Base-by-base conservation (phyloP, 2,329 filamentous ascomycete genomes). In the Didymella keratinophila region DNA sequence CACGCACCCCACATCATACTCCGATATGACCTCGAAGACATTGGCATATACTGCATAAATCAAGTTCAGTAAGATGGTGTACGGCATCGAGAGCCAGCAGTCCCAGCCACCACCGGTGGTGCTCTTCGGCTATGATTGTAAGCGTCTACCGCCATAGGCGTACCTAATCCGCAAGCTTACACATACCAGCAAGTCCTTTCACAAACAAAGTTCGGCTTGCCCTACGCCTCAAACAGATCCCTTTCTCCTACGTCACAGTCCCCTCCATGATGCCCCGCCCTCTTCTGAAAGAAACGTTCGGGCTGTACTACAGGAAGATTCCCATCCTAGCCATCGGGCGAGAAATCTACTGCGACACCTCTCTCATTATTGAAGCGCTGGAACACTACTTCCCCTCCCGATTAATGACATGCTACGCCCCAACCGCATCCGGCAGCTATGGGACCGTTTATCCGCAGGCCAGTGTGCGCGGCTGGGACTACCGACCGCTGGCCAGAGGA, bases 261-360 rank as follows among this genome's bases (percentile, higher is more conserved):
- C 76, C 76, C 1, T 74, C 71, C 9, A 79, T 79, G 75, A 74
- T 79, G 66, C 77, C 78, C 1, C 67, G 78, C 2, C 75, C 78
- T 1, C 43, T 76, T 27, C 63, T 79, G 1, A 66, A 65, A 23
- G 61, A 72, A 18, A 73, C 72, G 12, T 78, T 80, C 60, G 70
- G 66, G 28, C 61, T 79, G 8, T 67, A 71, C 0, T 79, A 80
- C 63, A 76, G 78, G 48, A 79, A 78, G 52, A 78, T 68, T 52
- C 73, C 73, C 16, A 52, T 74, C 37, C 56, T 75, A 5, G 63
- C 70, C 23, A 73, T 76, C 50, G 73, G 72, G 2, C 62, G 68
- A 11, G 71, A 75, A 18, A 58, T 76, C 25, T 76, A 76, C 62
- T 75, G 72, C 60, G 73, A 76, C 52, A 75, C 70, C 0, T 67